These are phyloP conservation scores for Camellia lanceoleosa DNA, from an alignment of 148 eudicot genomes.

Conservation along the genomic window DNA sequence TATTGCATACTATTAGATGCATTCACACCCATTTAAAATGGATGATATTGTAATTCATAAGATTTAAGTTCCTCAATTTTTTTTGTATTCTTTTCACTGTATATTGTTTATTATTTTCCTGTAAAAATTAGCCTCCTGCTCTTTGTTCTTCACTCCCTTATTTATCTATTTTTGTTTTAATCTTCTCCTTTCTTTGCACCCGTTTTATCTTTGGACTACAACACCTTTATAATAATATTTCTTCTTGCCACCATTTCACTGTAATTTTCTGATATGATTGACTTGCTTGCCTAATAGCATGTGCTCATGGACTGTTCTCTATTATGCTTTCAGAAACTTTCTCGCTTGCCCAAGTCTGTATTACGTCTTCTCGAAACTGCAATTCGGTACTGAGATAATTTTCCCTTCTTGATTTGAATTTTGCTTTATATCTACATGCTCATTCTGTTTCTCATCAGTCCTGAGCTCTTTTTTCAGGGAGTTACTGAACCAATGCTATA, in stretches of 20 bases:
- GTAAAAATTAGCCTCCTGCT: background rate
- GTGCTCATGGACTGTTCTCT: constrained; percentile 5
- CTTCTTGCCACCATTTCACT: background rate
- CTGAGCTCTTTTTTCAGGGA: constrained; percentile 47
- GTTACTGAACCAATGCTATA: constrained; percentile 99
- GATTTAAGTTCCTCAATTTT: background rate
- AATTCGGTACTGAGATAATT: constrained; percentile 54
- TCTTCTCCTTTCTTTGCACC: background rate
- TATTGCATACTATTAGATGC: background rate
- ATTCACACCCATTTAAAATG: background rate
- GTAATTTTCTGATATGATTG: background rate
- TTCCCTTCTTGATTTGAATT: constrained; percentile 3
- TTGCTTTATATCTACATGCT: background rate
- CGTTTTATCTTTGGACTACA: background rate
- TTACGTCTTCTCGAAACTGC: constrained; percentile 75
- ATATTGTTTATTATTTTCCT: background rate
- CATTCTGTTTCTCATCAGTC: constrained; percentile 11
- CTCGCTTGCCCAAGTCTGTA: constrained; percentile 81
- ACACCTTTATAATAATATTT: background rate
- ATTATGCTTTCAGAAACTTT: constrained; percentile 64
- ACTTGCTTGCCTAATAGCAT: background rate
- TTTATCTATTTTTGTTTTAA: background rate
- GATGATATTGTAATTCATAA: background rate
- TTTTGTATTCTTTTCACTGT: background rate
- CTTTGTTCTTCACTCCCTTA: background rate